Evolutionary conservation across 2,329 filamentous ascomycete genomes (phyloP), one percentile per base, ranked within the genome.

Genomic region (Blastomyces silverae): DNA sequence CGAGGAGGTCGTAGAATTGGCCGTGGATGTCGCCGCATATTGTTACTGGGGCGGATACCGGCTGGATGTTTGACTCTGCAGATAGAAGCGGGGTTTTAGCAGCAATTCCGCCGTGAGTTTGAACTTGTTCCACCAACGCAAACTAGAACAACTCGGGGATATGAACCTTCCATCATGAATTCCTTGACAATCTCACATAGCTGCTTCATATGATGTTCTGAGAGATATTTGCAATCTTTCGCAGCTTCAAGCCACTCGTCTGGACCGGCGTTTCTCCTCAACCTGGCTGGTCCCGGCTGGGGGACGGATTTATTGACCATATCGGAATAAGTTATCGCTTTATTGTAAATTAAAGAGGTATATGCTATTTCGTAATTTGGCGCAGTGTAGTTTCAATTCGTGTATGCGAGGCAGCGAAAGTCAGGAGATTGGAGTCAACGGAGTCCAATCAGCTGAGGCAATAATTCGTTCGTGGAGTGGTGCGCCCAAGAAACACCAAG

Each of bases 181-280:
- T 97, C 94, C 82, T 99, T 99, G 67, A 97, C 94, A 75, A 96
- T 96, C 81, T 99, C 94, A 77, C 94, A 99, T 60, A 99, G 84
- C 78, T 96, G 90, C 83, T 99, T 99, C 94, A 99, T 99, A 73
- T 95, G 91, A 67, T 88, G 81, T 79, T 99, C 94, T 61, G 94
- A 94, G 62, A 99, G 85, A 77, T 97, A 97, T 77, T 96, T 94
- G 81, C 94, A 97, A 78, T 94, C 90, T 79, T 96, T 97, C 56
- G 94, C 94, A 78, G 95, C 90, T 75, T 94, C 90, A 42, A 99
- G 84, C 94, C 94, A 99, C 80, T 97, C 92, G 76, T 97, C 91
- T 44, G 95, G 87, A 17, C 91, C 91, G 50, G 92, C 90, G 76
- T 91, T 90, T 65, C 89, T 86, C 68, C 87, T 87, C 69, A 97